A percentile compares a stretch with the other conserved stretches of the same genome.
These are phyloP conservation scores for Capsella rubella DNA, from an alignment of 441 rosid species.

Conservation along the genomic window DNA sequence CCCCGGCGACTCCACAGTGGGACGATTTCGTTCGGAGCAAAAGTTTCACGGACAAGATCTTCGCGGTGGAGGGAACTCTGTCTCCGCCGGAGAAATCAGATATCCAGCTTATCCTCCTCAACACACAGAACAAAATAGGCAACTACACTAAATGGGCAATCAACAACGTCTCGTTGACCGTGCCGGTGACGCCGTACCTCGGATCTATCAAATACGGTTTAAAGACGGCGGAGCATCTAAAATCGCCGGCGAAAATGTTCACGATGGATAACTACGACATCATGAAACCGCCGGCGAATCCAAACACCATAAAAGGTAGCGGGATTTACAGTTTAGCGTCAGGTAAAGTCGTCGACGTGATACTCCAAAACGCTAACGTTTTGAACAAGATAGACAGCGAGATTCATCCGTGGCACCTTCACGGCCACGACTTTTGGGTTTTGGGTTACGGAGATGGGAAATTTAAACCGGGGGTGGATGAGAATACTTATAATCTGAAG, in stretches of 20 bases:
- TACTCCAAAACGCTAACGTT: conserved; percentile 75
- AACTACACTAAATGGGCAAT: conserved; percentile 62
- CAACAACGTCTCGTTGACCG: conserved; percentile 66
- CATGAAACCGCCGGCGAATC: conserved; percentile 55
- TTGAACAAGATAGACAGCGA: conserved; percentile 53
- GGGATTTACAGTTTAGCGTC: conserved; percentile 54
- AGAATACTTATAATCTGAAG: conserved; percentile 55
- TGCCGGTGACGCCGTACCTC: conserved; percentile 75
- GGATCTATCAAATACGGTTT: conserved; percentile 63
- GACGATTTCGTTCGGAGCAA: conserved; percentile 60
- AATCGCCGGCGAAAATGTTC: conserved; percentile 51
- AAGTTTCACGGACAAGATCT: conserved; percentile 49
- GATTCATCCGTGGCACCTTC: conserved; percentile 87
- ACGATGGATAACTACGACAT: conserved; percentile 47
- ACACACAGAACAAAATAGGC: conserved; percentile 62
- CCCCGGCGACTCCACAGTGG: conserved; percentile 69
- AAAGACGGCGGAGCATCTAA: conserved; percentile 41
- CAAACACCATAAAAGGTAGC: conserved; percentile 53
- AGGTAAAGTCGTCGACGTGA: conserved; percentile 64
- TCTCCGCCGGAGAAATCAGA: conserved; percentile 55
- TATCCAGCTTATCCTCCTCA: conserved; percentile 63
- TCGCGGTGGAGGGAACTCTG: conserved; percentile 44
- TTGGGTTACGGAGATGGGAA: conserved; percentile 77
- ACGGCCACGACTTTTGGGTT: conserved; percentile 89
- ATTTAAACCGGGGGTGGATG: conserved; percentile 45